Evolutionary conservation across 306 rosid genomes (phyloP), one percentile per base, ranked within the genome.

Genomic region (Dryas alaskensis): DNA sequence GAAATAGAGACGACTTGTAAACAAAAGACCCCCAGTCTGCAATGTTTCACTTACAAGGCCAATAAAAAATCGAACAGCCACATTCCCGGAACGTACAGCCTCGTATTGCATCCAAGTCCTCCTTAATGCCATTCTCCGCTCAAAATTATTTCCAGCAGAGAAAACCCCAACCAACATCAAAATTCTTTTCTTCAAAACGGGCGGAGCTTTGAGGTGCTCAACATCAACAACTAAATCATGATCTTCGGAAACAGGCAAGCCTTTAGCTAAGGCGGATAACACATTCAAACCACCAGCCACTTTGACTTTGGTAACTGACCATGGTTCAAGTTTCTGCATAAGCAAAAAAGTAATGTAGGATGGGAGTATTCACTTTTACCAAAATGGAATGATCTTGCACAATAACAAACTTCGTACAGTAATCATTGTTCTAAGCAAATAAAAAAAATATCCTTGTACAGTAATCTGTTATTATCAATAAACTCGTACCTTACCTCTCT

Each of bases 21-120:
- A 2, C 39, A 52, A 39, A 52, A 2, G 43, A 48, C 4, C 52
- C n/a, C 45, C 51, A 62, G 80, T 37, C 17, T 63, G 67, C 54
- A 76, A 60, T 67, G 52, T 52, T 65, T 76, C 55, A 79, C 97
- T 94, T 88, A 94, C 98, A 83, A 94, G 97, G 72, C 97, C 98
- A 70, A 91, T 87, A 81, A 94, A 91, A 88, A 94, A 94, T 54
- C 94, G 89, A 79, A 89, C 96, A 44, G 90, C 97, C 61, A 94
- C 95, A 65, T 86, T 86, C 53, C 96, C 96, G 10, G 94, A 84
- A 53, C 89, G 92, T 64, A 94, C 91, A 75, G 85, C 90, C 73
- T 85, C 81, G 31, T 86, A 89, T 63, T 91, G 98, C 97, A 94
- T 91, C 98, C 98, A 94, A 80, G 98, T 83, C 82, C 96, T 88